Evolutionary conservation across 352 stramenopile species (phyloP).

Genomic region (Pythium rishiriense): DNA sequence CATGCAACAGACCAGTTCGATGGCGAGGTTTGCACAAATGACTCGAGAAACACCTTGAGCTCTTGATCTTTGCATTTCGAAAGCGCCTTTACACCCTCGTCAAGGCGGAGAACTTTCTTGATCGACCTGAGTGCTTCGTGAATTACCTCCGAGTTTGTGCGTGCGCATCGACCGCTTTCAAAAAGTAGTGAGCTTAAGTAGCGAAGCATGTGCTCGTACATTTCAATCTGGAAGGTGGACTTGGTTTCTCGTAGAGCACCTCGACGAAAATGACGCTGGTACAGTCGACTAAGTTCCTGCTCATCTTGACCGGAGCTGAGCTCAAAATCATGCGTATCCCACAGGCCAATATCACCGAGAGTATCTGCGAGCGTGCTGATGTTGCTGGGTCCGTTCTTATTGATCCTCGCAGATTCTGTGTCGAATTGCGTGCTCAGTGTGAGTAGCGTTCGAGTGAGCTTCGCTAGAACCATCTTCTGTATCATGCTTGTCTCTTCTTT

Average conservation of each 20-base stretch:
- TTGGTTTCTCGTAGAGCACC: slow-evolving; percentile 54
- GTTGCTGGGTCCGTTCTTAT: neutral
- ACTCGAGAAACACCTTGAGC: slow-evolving; percentile 59
- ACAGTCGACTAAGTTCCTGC: slow-evolving; percentile 52
- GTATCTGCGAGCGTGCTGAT: slow-evolving; percentile 48
- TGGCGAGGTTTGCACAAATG: slow-evolving; percentile 45
- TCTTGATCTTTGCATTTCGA: slow-evolving; percentile 55
- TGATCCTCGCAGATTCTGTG: neutral
- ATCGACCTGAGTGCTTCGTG: slow-evolving; percentile 46
- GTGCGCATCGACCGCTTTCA: slow-evolving; percentile 29
- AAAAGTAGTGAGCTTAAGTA: slow-evolving; percentile 73
- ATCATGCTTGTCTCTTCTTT: neutral
- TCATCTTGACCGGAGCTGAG: slow-evolving; percentile 52
- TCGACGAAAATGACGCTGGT: slow-evolving; percentile 57
- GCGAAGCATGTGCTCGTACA: slow-evolving; percentile 64
- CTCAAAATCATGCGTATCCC: slow-evolving; percentile 62
- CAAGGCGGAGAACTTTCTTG: slow-evolving; percentile 46
- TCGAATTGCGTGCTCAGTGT: slow-evolving; percentile 41
- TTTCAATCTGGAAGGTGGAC: slow-evolving; percentile 40
- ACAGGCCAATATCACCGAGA: slow-evolving; percentile 65
- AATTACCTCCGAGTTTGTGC: slow-evolving; percentile 33
- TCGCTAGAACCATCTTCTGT: slow-evolving; percentile 23
- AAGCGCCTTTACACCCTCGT: slow-evolving; percentile 39
- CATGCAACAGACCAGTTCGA: slow-evolving; percentile 60
- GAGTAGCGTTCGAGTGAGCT: slow-evolving; percentile 57